Conservation (phyloP, 2,329 filamentous ascomycete species). For the Penicillium thymicola region DNA sequence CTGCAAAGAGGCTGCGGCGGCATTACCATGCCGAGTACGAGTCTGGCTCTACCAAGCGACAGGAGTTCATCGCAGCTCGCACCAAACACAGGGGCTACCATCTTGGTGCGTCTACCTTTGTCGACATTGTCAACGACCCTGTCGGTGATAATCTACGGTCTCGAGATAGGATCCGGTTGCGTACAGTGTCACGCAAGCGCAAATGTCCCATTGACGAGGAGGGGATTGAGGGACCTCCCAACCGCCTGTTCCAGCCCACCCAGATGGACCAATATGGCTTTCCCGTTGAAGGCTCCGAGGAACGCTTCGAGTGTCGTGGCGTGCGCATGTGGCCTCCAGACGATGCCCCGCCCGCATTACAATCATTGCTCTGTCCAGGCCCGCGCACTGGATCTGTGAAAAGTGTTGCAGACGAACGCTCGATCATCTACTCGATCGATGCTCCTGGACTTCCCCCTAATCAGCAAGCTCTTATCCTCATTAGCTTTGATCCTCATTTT, state of each 20-base stretch:
- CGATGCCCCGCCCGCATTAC: slow-evolving; percentile 37
- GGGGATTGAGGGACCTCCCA: slow-evolving; percentile 22
- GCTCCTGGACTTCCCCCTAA: slow-evolving; percentile 19
- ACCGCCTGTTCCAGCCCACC: slow-evolving; percentile 31
- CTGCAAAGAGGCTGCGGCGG: slow-evolving; percentile 36
- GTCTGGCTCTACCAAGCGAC: slow-evolving; percentile 17
- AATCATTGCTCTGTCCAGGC: slow-evolving; percentile 40
- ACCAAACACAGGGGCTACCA: slow-evolving; percentile 46
- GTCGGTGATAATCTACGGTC: slow-evolving; percentile 26
- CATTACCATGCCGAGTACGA: slow-evolving; percentile 43
- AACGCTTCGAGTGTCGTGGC: slow-evolving; percentile 39
- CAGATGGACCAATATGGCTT: slow-evolving; percentile 23
- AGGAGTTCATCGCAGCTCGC: slow-evolving; percentile 44
- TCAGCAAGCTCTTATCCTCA: slow-evolving; percentile 36
- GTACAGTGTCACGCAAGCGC: slow-evolving; percentile 43
- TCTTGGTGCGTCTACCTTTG: slow-evolving; percentile 39
- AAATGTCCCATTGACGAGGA: slow-evolving; percentile 38
- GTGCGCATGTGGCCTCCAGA: slow-evolving; percentile 44
- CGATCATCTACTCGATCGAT: slow-evolving; percentile 40
- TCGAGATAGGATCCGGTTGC: slow-evolving; percentile 41
- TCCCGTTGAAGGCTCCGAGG: slow-evolving; percentile 36
- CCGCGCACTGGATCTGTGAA: slow-evolving; percentile 31
- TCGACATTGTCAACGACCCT: slow-evolving; percentile 46
- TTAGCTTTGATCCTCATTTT: slow-evolving; percentile 41
- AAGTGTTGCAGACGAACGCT: slow-evolving; percentile 40